These are phyloP conservation scores for Aspergillus diversus DNA, from an alignment of 495 filamentous ascomycete species.

Conservation along the genomic window DNA sequence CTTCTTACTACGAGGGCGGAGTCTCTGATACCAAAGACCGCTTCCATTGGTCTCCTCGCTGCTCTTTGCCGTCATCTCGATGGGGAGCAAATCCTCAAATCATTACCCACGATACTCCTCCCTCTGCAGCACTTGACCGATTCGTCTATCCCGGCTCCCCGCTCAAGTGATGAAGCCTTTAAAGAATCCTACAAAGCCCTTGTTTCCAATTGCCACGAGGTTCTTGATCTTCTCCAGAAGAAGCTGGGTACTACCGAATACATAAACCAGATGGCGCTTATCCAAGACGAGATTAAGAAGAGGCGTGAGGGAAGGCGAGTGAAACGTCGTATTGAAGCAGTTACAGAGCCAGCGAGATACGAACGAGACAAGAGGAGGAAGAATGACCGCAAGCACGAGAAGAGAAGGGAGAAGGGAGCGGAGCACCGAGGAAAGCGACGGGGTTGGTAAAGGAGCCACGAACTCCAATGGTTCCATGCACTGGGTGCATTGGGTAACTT, in stretches of 20 bases:
- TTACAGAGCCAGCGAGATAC: conserved; percentile 76
- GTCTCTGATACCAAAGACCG: conserved; percentile 71
- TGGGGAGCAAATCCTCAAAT: conserved; percentile 57
- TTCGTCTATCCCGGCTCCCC: conserved; percentile 67
- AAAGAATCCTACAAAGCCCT: conserved; percentile 67
- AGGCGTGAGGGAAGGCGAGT: conserved; percentile 71
- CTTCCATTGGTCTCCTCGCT: conserved; percentile 72
- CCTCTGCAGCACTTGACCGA: conserved; percentile 87
- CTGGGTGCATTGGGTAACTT: conserved; percentile 11
- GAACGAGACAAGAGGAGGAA: conserved; percentile 82
- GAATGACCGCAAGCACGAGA: conserved; percentile 81
- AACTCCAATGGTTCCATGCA: conserved; percentile 3
- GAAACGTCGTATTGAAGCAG: conserved; percentile 85
- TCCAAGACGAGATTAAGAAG: conserved; percentile 68
- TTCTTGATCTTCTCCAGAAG: conserved; percentile 76
- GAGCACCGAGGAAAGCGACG: conserved; percentile 72
- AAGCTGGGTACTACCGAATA: conserved; percentile 83
- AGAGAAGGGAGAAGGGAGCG: conserved; percentile 73
- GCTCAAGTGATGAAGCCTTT: conserved; percentile 68
- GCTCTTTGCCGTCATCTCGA: conserved; percentile 61
- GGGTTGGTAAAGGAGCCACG: conserved; percentile 54
- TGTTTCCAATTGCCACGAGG: conserved; percentile 67
- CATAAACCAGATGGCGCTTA: conserved; percentile 65
- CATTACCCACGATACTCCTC: conserved; percentile 66
- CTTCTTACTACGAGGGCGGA: conserved; percentile 61